Evolutionary conservation across 2,329 filamentous ascomycete species (phyloP).

Genomic region (Emericellopsis atlantica): DNA sequence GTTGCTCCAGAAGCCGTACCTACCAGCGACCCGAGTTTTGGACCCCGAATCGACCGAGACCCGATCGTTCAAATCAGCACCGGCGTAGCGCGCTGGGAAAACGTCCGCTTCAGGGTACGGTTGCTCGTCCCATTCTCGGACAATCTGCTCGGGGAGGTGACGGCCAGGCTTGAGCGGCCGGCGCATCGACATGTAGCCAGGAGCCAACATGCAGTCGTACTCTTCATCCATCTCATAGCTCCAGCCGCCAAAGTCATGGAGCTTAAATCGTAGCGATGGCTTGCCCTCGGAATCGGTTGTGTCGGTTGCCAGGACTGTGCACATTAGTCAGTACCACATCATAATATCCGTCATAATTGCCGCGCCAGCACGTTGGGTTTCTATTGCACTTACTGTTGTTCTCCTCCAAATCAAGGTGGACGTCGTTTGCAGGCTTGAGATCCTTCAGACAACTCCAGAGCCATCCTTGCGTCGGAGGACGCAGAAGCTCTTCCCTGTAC

Average conservation of each 20-base stretch:
- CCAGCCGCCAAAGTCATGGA: conserved; percentile 2
- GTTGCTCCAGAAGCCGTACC: conserved; percentile 8
- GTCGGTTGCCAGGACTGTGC: neutral
- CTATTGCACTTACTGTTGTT: conserved; percentile 12
- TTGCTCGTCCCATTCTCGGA: conserved; percentile 5
- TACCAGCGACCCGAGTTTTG: conserved; percentile 3
- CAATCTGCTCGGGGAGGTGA: conserved; percentile 6
- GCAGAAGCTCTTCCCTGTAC: neutral
- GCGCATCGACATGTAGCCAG: neutral
- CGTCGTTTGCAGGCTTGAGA: conserved; percentile 7
- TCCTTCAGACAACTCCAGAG: neutral
- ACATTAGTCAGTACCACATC: too few relatives aligned
- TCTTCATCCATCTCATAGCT: conserved; percentile 1
- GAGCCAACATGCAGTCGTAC: neutral
- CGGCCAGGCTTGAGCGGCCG: neutral
- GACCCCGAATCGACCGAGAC: neutral
- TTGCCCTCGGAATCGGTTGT: too few relatives aligned
- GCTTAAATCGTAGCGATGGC: neutral
- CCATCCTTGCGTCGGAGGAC: neutral
- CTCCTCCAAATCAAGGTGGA: conserved; percentile 16
- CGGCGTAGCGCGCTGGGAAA: too few relatives aligned
- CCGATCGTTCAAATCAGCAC: too few relatives aligned
- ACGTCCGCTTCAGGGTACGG: too few relatives aligned
- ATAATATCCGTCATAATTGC: too few relatives aligned
- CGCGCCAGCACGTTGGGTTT: too few relatives aligned